Evolutionary conservation across 108 stramenopile species (phyloP).

Genomic region (Phaeodactylum tricornutum): DNA sequence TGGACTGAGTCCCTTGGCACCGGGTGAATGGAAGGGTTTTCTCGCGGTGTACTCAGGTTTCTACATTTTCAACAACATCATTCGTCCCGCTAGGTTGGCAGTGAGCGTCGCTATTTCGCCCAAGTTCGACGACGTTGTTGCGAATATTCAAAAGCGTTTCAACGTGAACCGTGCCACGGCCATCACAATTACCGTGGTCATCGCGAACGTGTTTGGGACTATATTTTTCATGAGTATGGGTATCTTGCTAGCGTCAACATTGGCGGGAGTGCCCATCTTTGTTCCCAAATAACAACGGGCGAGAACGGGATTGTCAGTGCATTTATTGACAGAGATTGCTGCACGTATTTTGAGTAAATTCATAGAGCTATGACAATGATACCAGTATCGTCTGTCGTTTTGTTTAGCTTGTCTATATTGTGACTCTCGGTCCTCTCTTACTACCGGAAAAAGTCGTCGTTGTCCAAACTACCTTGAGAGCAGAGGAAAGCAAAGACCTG

Average conservation of each 20-base stretch:
- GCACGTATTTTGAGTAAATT: too few species aligned
- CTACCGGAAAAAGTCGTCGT: too few species aligned
- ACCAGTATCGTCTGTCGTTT: too few species aligned
- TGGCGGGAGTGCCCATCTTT: constrained; percentile 61
- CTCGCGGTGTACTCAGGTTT: constrained; percentile 82
- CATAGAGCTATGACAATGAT: too few species aligned
- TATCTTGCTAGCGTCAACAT: constrained; percentile 36
- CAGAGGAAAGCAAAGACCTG: too few species aligned
- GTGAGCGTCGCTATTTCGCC: constrained; percentile 41
- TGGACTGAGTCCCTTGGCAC: constrained; percentile 71
- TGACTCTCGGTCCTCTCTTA: too few species aligned
- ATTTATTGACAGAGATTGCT: too few species aligned
- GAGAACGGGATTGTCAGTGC: too few species aligned
- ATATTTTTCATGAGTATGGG: constrained; percentile 41
- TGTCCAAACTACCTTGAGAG: too few species aligned
- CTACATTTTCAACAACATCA: constrained; percentile 70
- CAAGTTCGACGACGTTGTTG: constrained; percentile 51
- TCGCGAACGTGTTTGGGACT: constrained; percentile 57
- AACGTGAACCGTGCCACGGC: constrained; percentile 28
- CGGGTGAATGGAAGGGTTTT: constrained; percentile 82
- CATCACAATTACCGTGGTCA: constrained; percentile 39
- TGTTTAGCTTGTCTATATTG: too few species aligned
- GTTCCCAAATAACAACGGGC: too few species aligned
- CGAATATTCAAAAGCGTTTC: constrained; percentile 29
- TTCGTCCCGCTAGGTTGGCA: constrained; percentile 72